These are phyloP conservation scores for Aquilaria sinensis DNA, from an alignment of 345 rosid species.

Conservation along the genomic window DNA sequence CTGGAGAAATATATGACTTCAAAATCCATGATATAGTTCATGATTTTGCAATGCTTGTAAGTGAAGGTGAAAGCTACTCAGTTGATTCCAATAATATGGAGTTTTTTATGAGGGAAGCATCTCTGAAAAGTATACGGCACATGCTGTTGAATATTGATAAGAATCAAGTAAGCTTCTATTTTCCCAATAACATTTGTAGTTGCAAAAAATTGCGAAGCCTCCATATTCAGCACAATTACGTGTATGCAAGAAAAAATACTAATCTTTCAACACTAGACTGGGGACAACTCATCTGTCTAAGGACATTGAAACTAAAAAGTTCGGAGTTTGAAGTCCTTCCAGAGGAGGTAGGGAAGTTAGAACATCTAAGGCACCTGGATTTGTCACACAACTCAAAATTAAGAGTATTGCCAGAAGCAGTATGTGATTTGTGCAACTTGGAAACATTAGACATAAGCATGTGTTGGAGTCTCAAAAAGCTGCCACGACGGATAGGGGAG, in stretches of 20 bases:
- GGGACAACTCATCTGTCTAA: conserved; percentile 1
- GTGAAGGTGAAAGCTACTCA: conserved; percentile 8
- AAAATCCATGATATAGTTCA: conserved; percentile 26
- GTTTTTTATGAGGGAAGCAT: not conserved
- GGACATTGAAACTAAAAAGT: conserved; percentile 9
- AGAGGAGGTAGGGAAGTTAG: not conserved
- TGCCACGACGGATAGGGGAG: conserved; percentile 12
- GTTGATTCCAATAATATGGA: not conserved
- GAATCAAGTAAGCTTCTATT: not conserved
- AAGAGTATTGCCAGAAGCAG: conserved; percentile 11
- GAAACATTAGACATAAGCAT: not conserved
- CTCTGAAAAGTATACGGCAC: conserved; percentile 8
- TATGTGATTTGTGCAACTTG: conserved; percentile 16
- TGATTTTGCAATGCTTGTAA: conserved; percentile 20
- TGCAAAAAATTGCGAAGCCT: conserved; percentile 18
- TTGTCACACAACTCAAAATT: conserved; percentile 2
- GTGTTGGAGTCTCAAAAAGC: not conserved
- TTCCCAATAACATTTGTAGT: not conserved
- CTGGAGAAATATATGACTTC: conserved; percentile 9
- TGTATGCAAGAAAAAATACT: not conserved
- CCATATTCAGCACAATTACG: not conserved
- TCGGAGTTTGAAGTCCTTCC: conserved; percentile 10
- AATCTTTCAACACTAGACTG: not conserved
- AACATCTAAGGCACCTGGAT: conserved; percentile 16
- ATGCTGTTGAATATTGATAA: not conserved